These are phyloP conservation scores for Oryza brachyantha DNA, from an alignment of 176 grass and related monocot genomes.

Conservation along the genomic window DNA sequence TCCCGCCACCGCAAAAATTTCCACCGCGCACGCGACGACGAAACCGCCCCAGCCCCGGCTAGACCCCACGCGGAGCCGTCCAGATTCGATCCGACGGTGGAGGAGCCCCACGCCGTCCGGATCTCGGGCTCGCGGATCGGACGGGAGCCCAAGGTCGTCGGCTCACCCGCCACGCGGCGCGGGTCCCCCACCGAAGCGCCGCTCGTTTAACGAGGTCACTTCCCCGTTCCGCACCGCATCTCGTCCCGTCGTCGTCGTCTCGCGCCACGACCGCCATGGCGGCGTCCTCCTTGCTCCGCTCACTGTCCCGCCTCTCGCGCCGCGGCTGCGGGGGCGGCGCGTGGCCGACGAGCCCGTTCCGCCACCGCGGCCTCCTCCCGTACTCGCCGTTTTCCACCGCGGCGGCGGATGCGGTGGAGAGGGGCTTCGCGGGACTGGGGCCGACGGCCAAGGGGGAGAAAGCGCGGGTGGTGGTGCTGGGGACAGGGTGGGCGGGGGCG, in stretches of 20 bases:
- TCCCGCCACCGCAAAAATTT: background rate
- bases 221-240: constrained; percentile 16
- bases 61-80: background rate
- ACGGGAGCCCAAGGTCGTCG: background rate
- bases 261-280: constrained; percentile 32
- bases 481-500: constrained; percentile 88
- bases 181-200: background rate
- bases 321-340: background rate
- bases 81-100: constrained; percentile 24
- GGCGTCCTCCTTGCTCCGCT: constrained; percentile 34
- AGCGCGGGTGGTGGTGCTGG: constrained; percentile 83
- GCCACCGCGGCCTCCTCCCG: background rate
- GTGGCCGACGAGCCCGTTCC: background rate
- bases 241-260: background rate
- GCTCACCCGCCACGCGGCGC: background rate
- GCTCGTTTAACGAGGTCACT: constrained; percentile 13
- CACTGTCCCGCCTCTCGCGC: constrained; percentile 23
- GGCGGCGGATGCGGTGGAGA: constrained; percentile 14
- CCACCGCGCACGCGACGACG: constrained; percentile 17
- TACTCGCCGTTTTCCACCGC: constrained; percentile 24
- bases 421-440: constrained; percentile 45
- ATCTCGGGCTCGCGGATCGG: constrained; percentile 21
- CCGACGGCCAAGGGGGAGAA: constrained; percentile 78
- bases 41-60: background rate
- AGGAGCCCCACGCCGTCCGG: background rate